Percentiles rank a stretch among this genome's conserved stretches.
These are phyloP conservation scores for Suhomyces coccinellae DNA, from an alignment of 1,139 yeast genomes.

Conservation along the genomic window DNA sequence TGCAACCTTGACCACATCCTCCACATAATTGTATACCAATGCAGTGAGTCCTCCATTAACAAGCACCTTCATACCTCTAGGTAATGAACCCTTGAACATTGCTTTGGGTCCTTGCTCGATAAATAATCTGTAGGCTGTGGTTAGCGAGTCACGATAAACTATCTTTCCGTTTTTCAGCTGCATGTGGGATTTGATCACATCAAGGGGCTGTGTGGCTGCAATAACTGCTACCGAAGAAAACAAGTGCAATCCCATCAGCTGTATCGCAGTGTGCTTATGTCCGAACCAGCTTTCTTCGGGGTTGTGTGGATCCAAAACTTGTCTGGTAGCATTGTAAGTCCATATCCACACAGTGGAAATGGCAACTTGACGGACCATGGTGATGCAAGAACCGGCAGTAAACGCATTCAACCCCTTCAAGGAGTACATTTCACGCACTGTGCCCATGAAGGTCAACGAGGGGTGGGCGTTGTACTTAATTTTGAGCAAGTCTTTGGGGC, in stretches of 20 bases:
- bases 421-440: constrained; percentile 64
- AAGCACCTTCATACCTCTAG: constrained; percentile 76
- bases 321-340: constrained; percentile 75
- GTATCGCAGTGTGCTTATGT: constrained; percentile 40
- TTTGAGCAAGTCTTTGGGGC: constrained; percentile 30
- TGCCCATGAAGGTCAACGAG: constrained; percentile 51
- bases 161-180: constrained; percentile 71
- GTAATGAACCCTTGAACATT: constrained; percentile 79
- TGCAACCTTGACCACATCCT: constrained; percentile 48
- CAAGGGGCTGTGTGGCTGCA: constrained; percentile 84
- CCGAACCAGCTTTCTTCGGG: constrained; percentile 49
- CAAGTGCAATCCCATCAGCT: constrained; percentile 54
- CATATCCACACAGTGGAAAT: constrained; percentile 84
- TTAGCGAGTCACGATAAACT: constrained; percentile 65
- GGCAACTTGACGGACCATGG: constrained; percentile 74
- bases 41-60: constrained; percentile 80
- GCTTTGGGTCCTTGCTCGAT: constrained; percentile 63
- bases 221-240: constrained; percentile 68
- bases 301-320: constrained; percentile 58
- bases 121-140: constrained; percentile 72
- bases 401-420: constrained; percentile 80
- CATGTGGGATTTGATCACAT: constrained; percentile 84
- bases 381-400: constrained; percentile 78
- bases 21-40: constrained; percentile 63
- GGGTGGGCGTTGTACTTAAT: constrained; percentile 52